Conservation (phyloP, 306 rosid species). For the Prosopis cineraria region DNA sequence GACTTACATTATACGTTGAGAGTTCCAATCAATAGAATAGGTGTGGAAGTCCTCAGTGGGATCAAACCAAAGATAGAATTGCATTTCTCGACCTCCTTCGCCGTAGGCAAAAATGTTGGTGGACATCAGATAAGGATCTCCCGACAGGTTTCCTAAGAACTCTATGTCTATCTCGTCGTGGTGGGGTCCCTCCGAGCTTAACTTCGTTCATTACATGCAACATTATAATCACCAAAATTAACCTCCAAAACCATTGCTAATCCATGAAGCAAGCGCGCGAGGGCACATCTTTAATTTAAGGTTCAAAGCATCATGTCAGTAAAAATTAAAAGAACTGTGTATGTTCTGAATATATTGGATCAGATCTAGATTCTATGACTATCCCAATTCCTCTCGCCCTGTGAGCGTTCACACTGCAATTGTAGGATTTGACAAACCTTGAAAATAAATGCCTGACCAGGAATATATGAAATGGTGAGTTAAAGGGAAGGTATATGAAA, state of each 20-base stretch:
- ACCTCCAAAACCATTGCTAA: not conserved
- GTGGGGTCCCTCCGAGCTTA: conserved; percentile 43
- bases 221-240: not conserved
- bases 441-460: no score
- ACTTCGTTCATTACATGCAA: conserved; percentile 22
- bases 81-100: conserved; percentile 46
- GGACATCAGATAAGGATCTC: conserved; percentile 53
- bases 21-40: conserved; percentile 54
- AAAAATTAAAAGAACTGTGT: no score
- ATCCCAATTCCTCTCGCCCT: no score
- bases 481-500: no score
- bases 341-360: no score
- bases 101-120: conserved; percentile 51
- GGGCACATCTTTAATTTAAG: no score
- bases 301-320: no score
- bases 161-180: conserved; percentile 56
- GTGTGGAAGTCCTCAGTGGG: conserved; percentile 48
- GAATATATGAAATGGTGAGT: no score
- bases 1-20: conserved; percentile 45
- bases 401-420: no score
- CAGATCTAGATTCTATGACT: no score
- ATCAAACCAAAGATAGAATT: conserved; percentile 55
- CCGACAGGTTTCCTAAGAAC: conserved; percentile 48
- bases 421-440: no score
- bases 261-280: not conserved